Percentiles rank a stretch among this genome's conserved stretches.
Conservation (phyloP, 805 yeast species). For the Yamadazyma takamatsuzukensis region DNA sequence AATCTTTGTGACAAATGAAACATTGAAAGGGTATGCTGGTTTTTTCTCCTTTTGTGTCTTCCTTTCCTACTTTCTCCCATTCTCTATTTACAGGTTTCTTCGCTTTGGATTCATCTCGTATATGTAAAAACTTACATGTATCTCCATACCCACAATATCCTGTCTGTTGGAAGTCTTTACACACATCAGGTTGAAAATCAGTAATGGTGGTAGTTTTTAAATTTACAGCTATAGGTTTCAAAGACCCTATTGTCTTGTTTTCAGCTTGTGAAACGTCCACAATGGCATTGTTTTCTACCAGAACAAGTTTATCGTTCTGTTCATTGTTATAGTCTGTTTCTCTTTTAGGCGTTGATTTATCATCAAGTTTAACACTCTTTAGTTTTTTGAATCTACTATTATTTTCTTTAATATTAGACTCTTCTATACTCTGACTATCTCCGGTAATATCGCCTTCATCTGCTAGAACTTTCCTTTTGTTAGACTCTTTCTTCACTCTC, state of each 20-base stretch:
- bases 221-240: conserved; percentile 31
- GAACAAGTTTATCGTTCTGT: conserved; percentile 1
- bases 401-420: background rate
- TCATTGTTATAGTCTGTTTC: conserved; percentile 2
- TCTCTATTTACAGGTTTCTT: conserved; percentile 64
- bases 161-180: conserved; percentile 85
- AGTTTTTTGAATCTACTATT: conserved; percentile 1
- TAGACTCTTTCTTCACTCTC: conserved; percentile 15
- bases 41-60: conserved; percentile 2
- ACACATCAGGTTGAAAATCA: conserved; percentile 91
- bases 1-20: conserved; percentile 54
- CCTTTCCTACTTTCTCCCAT: conserved; percentile 52
- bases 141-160: conserved; percentile 98
- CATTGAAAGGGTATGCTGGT: conserved; percentile 54
- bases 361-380: conserved; percentile 2
- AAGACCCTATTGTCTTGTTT: conserved; percentile 5
- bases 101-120: conserved; percentile 77
- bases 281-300: conserved; percentile 5
- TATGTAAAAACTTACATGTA: conserved; percentile 89
- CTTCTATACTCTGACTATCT: conserved; percentile 1
- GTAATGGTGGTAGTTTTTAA: conserved; percentile 64
- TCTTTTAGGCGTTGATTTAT: conserved; percentile 3
- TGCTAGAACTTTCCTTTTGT: conserved; percentile 6
- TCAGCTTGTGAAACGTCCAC: conserved; percentile 4
- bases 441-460: conserved; percentile 3